These are phyloP conservation scores for Russula vinacea DNA, from an alignment of 768 basidiomycete genomes.

Conservation along the genomic window DNA sequence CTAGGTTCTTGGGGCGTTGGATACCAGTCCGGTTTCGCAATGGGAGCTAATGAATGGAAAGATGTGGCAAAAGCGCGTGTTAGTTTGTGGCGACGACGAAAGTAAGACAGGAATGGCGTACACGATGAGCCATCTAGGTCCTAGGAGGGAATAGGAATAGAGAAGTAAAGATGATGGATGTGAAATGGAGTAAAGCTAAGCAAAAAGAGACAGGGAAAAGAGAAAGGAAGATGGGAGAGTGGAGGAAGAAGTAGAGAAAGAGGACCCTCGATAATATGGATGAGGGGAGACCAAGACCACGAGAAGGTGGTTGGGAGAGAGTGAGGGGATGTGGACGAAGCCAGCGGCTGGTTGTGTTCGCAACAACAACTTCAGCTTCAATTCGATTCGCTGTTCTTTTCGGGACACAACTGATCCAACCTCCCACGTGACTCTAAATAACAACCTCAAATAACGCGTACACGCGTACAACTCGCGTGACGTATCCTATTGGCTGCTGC, in stretches of 20 bases:
- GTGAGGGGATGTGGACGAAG: constrained; percentile 22
- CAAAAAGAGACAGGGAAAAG: constrained; percentile 22
- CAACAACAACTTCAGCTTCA: constrained; percentile 17
- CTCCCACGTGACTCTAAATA: constrained; percentile 27
- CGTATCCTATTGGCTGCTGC: not conserved
- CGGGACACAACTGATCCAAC: constrained; percentile 24
- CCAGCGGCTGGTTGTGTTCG: constrained; percentile 31
- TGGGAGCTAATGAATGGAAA: constrained; percentile 47
- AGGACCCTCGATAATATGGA: constrained; percentile 21
- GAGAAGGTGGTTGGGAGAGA: constrained; percentile 15
- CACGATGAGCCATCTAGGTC: constrained; percentile 31
- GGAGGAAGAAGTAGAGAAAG: constrained; percentile 4
- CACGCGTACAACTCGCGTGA: constrained; percentile 27
- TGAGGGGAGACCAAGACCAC: constrained; percentile 19
- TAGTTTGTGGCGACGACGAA: constrained; percentile 25
- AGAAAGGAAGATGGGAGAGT: constrained; percentile 23
- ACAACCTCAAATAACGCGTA: constrained; percentile 31
- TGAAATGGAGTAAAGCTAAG: constrained; percentile 14
- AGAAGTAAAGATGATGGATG: constrained; percentile 23
- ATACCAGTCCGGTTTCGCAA: constrained; percentile 61
- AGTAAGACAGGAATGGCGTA: constrained; percentile 9
- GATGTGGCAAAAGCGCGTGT: constrained; percentile 18
- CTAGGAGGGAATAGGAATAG: constrained; percentile 21
- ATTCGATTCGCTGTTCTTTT: constrained; percentile 1
- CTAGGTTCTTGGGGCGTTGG: constrained; percentile 63